A percentile compares a stretch with the other conserved stretches of the same genome.
These are phyloP conservation scores for Glycine latifolia DNA, from an alignment of 306 rosid species.

Conservation along the genomic window DNA sequence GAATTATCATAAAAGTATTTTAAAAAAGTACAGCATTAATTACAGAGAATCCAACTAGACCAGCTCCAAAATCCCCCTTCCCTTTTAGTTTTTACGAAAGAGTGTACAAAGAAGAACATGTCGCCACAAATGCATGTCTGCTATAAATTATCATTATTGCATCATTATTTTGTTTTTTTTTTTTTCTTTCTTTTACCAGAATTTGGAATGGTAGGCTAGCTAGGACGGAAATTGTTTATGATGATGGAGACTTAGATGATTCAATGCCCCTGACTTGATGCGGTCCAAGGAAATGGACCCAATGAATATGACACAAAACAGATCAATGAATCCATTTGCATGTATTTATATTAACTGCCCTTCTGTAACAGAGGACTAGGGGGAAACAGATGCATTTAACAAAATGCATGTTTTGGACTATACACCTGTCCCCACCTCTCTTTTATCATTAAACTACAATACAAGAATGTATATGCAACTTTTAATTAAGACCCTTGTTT, in stretches of 20 bases:
- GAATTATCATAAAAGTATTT: neutral
- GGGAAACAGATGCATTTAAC: slow-evolving; percentile 48
- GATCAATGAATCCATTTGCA: slow-evolving; percentile 47
- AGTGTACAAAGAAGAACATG: neutral
- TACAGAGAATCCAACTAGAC: slow-evolving; percentile 5
- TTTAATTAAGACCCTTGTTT: too few species aligned
- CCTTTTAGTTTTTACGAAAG: slow-evolving; percentile 6
- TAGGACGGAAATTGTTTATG: slow-evolving; percentile 27
- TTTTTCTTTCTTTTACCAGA: neutral
- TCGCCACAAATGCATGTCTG: neutral
- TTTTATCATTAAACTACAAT: neutral
- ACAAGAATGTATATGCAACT: slow-evolving; percentile 38
- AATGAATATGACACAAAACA: slow-evolving; percentile 53
- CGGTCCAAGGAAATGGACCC: slow-evolving; percentile 39
- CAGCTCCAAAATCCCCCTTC: neutral
- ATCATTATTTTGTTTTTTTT: neutral
- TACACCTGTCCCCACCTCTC: slow-evolving; percentile 35
- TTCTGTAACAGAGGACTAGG: neutral
- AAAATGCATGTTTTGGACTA: slow-evolving; percentile 52
- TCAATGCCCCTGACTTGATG: slow-evolving; percentile 45
- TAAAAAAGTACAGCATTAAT: neutral
- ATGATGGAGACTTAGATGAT: slow-evolving; percentile 43
- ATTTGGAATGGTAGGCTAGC: slow-evolving; percentile 26
- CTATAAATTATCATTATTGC: neutral
- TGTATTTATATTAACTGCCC: slow-evolving; percentile 35